Percentiles rank a stretch among this genome's conserved stretches.
Evolutionary conservation across 768 basidiomycete species (phyloP).

Genomic region (Imleria badia): DNA sequence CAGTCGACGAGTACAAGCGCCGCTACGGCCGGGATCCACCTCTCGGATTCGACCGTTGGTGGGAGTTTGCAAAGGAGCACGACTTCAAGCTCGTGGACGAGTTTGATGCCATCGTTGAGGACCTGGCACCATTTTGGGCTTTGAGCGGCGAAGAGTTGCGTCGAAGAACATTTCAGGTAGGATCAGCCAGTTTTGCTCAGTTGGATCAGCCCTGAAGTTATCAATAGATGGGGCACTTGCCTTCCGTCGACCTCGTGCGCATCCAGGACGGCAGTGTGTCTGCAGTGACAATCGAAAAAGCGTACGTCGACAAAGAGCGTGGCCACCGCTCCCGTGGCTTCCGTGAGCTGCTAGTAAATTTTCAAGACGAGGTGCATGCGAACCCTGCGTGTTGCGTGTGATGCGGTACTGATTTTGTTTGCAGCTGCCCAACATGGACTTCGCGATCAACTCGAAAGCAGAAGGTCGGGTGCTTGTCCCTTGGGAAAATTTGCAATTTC

Average conservation of each 20-base stretch:
- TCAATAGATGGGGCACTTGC: constrained; percentile 66
- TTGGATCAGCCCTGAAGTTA: not conserved
- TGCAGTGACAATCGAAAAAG: constrained; percentile 55
- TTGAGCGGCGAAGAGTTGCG: constrained; percentile 72
- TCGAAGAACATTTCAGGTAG: constrained; percentile 57
- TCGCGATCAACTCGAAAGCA: constrained; percentile 90
- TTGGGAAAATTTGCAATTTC: constrained; percentile 79
- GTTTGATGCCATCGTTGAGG: constrained; percentile 76
- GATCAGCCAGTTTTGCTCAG: not conserved
- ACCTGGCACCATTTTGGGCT: constrained; percentile 84
- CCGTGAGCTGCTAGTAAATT: constrained; percentile 69
- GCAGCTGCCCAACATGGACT: constrained; percentile 91
- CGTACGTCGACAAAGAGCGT: constrained; percentile 61
- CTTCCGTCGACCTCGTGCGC: constrained; percentile 87
- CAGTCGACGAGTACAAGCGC: constrained; percentile 77
- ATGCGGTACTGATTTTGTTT: not conserved
- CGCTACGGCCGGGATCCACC: constrained; percentile 83
- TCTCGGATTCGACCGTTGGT: constrained; percentile 91
- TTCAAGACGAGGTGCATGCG: constrained; percentile 56
- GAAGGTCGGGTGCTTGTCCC: constrained; percentile 93
- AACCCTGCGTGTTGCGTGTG: not conserved
- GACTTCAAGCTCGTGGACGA: constrained; percentile 84
- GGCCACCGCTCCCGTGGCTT: constrained; percentile 81
- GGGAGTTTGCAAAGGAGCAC: constrained; percentile 70
- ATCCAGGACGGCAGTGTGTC: constrained; percentile 61